These are phyloP conservation scores for Tothia fuscella DNA, from an alignment of 2,329 filamentous ascomycete genomes.

Conservation along the genomic window DNA sequence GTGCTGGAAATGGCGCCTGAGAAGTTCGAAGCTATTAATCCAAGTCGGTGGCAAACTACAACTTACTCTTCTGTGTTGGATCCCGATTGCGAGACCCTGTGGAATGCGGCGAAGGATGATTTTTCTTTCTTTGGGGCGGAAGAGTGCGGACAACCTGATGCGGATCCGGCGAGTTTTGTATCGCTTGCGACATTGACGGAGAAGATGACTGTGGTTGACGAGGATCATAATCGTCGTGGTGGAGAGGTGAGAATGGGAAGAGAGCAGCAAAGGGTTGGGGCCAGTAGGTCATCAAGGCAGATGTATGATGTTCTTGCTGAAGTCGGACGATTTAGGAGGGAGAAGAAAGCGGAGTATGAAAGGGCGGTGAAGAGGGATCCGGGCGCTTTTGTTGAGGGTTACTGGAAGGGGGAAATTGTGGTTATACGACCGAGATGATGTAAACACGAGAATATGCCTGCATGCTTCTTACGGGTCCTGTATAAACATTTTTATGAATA, in stretches of 20 bases:
- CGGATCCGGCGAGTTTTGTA: no score
- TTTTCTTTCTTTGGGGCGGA: slow-evolving; percentile 46
- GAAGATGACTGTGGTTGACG: slow-evolving; percentile 30
- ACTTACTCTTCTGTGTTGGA: slow-evolving; percentile 47
- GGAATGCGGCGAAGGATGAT: slow-evolving; percentile 46
- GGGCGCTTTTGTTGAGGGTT: slow-evolving; percentile 37
- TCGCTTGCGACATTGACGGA: slow-evolving; percentile 29
- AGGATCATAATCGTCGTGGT: background rate
- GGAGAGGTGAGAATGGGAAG: no score
- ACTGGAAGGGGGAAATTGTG: slow-evolving; percentile 48
- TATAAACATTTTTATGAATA: background rate
- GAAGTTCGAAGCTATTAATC: background rate
- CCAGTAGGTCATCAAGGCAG: background rate
- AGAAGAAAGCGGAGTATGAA: slow-evolving; percentile 39
- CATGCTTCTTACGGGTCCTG: no score
- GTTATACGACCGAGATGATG: slow-evolving; percentile 34
- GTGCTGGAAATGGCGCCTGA: slow-evolving; percentile 41
- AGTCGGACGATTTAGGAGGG: slow-evolving; percentile 41
- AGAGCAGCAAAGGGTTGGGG: slow-evolving; percentile 9
- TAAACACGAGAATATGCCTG: no score
- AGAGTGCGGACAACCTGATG: slow-evolving; percentile 39
- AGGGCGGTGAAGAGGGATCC: slow-evolving; percentile 16
- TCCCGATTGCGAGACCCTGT: slow-evolving; percentile 45
- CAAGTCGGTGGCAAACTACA: slow-evolving; percentile 15
- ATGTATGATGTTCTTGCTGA: slow-evolving; percentile 39